Base-by-base conservation (phyloP, 257 asterid genomes). In the Nicotiana tabacum region DNA sequence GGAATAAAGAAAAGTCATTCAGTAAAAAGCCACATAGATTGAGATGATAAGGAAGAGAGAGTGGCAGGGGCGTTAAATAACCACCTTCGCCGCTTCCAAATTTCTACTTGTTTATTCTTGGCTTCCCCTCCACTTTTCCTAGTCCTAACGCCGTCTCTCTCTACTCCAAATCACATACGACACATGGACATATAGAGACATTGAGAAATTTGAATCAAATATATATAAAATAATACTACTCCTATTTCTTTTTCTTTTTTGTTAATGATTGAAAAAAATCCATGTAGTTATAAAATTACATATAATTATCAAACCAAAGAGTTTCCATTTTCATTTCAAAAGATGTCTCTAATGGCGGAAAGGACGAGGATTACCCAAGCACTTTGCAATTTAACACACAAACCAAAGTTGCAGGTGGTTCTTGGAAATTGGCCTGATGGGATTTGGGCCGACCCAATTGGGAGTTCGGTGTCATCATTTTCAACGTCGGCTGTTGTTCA, bases 401-500 rank as follows among this genome's bases (percentile, higher is more conserved):
- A 62, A 60, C 4, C 81, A 24, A 80, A 70, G 69, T 39, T 56
- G n/a, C 80, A 60, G 81, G 66, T 21, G 77, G 66, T 16, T 69
- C 66, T 79, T 16, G 39, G 43, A 5, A 21, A 15, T 64, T 80
- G 76, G 72, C 29, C 58, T 39, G 77, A 68, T 60, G 39, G 69
- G 24, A 53, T 55, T 57, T 15, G 60, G 48, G 33, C 6, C 10
- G 80, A 78, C 53, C 69, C 82, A 29, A 21, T 6, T 30, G 65
- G 64, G 9, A 32, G 8, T n/a, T 32, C 57, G 18, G 66, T 80
- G 64, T 32, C 72, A 10, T 79, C 48, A 8, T 82, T 83, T 7
- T 83, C 88, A 24, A 70, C 85, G 56, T 81, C 85, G 18, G 79
- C 85, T 1, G 87, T 81, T 3, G 82, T 81, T 4, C 64, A 32